A percentile compares a stretch with the other conserved stretches of the same genome.
Evolutionary conservation across 768 basidiomycete genomes (phyloP).

Genomic region (Mycena galopus): DNA sequence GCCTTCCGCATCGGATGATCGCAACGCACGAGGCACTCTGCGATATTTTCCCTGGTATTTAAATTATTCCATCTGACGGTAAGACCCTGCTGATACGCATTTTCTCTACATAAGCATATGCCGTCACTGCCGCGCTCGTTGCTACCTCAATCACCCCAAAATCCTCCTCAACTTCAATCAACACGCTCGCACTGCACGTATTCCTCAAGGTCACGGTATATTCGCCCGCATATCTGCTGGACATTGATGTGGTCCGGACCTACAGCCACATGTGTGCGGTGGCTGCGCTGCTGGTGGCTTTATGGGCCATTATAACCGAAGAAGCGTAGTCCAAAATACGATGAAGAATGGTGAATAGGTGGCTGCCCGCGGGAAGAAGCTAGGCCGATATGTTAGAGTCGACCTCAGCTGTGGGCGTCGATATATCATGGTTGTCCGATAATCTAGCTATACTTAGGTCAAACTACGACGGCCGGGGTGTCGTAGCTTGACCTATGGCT

Average conservation of each 20-base stretch:
- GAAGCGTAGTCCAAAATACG: too few species aligned
- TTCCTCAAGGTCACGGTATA: constrained; percentile 17
- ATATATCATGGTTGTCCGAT: too few species aligned
- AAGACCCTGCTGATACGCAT: not conserved
- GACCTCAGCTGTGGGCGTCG: too few species aligned
- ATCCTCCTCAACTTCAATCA: not conserved
- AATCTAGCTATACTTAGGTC: too few species aligned
- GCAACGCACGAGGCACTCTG: constrained; percentile 27
- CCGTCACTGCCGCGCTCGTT: constrained; percentile 9
- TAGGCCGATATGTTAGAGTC: too few species aligned
- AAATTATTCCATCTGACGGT: not conserved
- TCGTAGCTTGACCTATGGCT: too few species aligned
- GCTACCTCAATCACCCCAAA: not conserved
- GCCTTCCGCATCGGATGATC: constrained; percentile 21
- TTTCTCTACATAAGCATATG: not conserved
- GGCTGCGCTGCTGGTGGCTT: not conserved
- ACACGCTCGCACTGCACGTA: constrained; percentile 24
- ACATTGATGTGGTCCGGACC: constrained; percentile 9
- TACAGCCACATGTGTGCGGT: constrained; percentile 17
- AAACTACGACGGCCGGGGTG: too few species aligned
- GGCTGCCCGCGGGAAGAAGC: too few species aligned
- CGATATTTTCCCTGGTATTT: constrained; percentile 21
- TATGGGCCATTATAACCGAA: not conserved
- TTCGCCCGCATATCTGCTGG: constrained; percentile 7
- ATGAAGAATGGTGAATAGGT: too few species aligned